Evolutionary conservation across 495 filamentous ascomycete species (phyloP).

Genomic region (Sabuloglossum arenarium): DNA sequence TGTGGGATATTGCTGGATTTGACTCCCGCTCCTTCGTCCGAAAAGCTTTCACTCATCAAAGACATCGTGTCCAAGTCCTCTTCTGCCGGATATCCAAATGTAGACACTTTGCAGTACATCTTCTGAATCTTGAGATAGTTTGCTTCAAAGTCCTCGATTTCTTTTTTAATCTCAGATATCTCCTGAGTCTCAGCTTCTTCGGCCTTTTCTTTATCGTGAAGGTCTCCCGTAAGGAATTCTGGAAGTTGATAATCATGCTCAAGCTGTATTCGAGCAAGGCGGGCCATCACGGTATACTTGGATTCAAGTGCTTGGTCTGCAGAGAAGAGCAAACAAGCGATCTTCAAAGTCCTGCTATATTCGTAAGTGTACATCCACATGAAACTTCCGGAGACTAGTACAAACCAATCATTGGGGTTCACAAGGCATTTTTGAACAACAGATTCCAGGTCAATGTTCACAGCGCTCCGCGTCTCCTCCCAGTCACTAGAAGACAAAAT

Average conservation of each 20-base stretch:
- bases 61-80: not conserved
- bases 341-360: not conserved
- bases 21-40: not conserved
- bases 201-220: too few relatives aligned
- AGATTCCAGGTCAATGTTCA: not conserved
- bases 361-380: not conserved
- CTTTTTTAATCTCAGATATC: not conserved
- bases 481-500: not conserved
- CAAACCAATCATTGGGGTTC: not conserved
- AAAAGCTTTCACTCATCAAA: not conserved
- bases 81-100: not conserved
- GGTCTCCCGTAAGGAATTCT: not conserved
- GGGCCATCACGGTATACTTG: not conserved
- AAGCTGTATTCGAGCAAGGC: not conserved
- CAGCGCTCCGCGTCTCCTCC: not conserved
- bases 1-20: not conserved
- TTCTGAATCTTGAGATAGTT: not conserved
- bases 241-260: not conserved
- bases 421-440: not conserved
- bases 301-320: not conserved
- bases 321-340: not conserved
- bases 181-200: not conserved
- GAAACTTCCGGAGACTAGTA: not conserved
- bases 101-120: not conserved
- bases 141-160: not conserved